Base-by-base conservation (phyloP, 2,329 filamentous ascomycete species). In the Tolypocladium amazonense region DNA sequence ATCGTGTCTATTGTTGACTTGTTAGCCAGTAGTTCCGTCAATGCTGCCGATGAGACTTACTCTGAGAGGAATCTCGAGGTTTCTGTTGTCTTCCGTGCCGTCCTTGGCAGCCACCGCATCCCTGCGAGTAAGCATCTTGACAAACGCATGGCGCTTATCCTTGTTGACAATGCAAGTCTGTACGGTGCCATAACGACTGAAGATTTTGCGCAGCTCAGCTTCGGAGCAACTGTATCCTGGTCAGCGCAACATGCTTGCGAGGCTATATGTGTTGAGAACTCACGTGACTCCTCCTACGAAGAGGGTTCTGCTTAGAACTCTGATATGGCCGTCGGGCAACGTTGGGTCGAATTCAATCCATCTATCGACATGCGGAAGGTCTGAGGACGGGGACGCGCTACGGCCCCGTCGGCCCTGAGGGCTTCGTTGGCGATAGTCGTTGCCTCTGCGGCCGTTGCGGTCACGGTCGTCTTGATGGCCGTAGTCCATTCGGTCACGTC, bases 151-250 rank as follows among this genome's bases (percentile, higher is more conserved):
- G 23, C 94, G 89, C 77, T 97, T 99, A 70, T 99, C 94, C 69
- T 91, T 89, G 77, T 99, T 97, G 65, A 97, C 92, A 65, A 99
- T 99, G 75, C 93, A 97, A 1, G 93, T 97, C 74, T 99, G 94
- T 4, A 99, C 94, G 58, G 87, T 80, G 61, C 94, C 94, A 70
- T 87, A 96, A 54, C 86, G 86, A 68, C 79, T 81, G 73, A 99
- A 99, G 53, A 96, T 86, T 57, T 77, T 78, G 58, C 92, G 87
- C 58, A 99, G 81, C 71, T 97, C 92, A 60, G 82, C 79, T 74
- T 99, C 93, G 8, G 89, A 87, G 61, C 85, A 88, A 43, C 87
- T 89, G 61, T 27, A 63, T 37, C 61, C 1, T 4, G 23, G 41
- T 54, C 15, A 60, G 56, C 27, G 35, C 50, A 3, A 15, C 18